Base-by-base conservation (phyloP, 2,329 filamentous ascomycete genomes). In the Trichoderma citrinoviride region DNA sequence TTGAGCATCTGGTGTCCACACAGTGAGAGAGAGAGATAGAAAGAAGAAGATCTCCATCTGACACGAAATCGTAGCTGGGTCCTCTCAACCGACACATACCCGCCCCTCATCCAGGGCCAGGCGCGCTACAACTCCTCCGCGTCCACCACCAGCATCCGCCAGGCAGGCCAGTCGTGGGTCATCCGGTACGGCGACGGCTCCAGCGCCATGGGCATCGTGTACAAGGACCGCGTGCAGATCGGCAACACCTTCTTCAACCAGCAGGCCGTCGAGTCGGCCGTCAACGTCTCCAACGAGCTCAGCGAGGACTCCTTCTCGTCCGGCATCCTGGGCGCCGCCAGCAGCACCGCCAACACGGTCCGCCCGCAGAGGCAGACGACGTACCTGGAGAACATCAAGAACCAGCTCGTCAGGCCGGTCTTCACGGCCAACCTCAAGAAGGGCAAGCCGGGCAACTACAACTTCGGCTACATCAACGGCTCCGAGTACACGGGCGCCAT, bases 131-230 rank as follows among this genome's bases (percentile, higher is more conserved):
- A 80, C 47, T 84, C 85, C 4, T 69, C 74, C 43, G 64, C 76
- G 3, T 80, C 81, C 27, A 73, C 65, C 7, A 81, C 79, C 81
- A 79, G 67, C 73, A n/a, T n/a, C n/a, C n/a, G 79, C 50, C 69
- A 86, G 56, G 53, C 25, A 0, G 74, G 73, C 1, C 55, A 73
- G 67, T 80, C 75, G 25, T 91, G 87, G 87, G 74, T 75, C 7
- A 87, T 90, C 71, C 77, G 73, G 17, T 91, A 91, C 70, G 88
- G 86, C 25, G 89, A 91, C 69, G 85, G 86, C 15, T 86, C 85
- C 50, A 81, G 80, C 44, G 89, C 89, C 19, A 79, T 76, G 52
- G 89, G 89, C 47, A 82, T 83, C 55, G 88, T 91, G 62, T 90
- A 88, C 75, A 81, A 79, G 33, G 89, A 91, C 74, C 84, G 80